phyloP scores from a whole-genome alignment of 257 asterid genomes.

The Marsdenia floribunda region DNA sequence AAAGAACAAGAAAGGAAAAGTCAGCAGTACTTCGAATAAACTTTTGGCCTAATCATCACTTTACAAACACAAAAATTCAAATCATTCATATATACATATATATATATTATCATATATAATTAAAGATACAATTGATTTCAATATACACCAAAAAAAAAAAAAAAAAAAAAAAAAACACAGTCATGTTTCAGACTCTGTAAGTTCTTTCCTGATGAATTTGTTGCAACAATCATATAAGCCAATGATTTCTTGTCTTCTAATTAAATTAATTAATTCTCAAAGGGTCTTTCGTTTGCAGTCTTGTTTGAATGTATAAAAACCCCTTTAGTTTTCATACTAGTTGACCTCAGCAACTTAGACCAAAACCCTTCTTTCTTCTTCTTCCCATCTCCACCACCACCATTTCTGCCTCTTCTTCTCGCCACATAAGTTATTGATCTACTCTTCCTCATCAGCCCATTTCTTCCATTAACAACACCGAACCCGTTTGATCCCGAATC shows the following conservation, averaged over 20 bases:
- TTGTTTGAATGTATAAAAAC: constrained; percentile 15
- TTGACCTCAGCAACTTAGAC: constrained; percentile 29
- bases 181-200: background rate
- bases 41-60: background rate
- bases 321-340: constrained; percentile 18
- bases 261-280: background rate
- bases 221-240: background rate
- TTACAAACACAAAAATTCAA: background rate
- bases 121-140: background rate
- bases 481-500: constrained; percentile 21
- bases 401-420: constrained; percentile 17
- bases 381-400: constrained; percentile 3
- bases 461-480: constrained; percentile 11
- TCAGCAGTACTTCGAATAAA: background rate
- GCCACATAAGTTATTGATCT: constrained; percentile 51
- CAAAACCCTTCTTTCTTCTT: constrained; percentile 65
- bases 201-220: background rate
- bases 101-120: background rate
- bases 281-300: constrained; percentile 6
- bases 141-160: background rate
- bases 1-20: background rate
- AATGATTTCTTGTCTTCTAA: background rate
- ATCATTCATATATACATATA: background rate
- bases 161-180: background rate
- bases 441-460: constrained; percentile 55